phyloP scores from a whole-genome alignment of 192 early-diverging fungal species.

The Entomortierella lignicola region DNA sequence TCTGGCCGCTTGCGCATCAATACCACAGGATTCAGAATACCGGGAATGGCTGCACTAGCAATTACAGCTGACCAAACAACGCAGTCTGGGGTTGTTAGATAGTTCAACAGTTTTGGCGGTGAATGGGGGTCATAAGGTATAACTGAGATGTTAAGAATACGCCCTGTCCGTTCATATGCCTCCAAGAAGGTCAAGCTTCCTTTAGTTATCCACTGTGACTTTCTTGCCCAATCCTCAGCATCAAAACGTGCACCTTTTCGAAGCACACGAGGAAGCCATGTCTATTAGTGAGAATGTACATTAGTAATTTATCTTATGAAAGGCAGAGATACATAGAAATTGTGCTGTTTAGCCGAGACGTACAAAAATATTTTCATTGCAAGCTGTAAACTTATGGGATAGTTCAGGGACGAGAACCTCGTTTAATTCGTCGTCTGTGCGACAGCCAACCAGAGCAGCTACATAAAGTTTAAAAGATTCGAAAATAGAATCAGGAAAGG shows the following conservation, averaged over 20 bases:
- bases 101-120: conserved; percentile 87
- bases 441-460: conserved; percentile 74
- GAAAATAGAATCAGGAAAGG: conserved; percentile 17
- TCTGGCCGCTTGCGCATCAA: conserved; percentile 80
- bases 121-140: conserved; percentile 78
- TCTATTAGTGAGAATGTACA: conserved; percentile 5
- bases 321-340: too few relatives aligned
- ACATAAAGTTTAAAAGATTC: conserved; percentile 12
- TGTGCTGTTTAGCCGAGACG: background rate
- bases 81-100: conserved; percentile 88
- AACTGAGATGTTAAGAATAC: conserved; percentile 88
- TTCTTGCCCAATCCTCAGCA: conserved; percentile 71
- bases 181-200: conserved; percentile 91
- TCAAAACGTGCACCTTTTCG: conserved; percentile 67
- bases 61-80: conserved; percentile 89
- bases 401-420: conserved; percentile 69
- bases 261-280: conserved; percentile 55
- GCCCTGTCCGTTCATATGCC: conserved; percentile 89
- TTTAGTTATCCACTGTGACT: conserved; percentile 74
- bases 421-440: conserved; percentile 73
- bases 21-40: conserved; percentile 84
- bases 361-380: conserved; percentile 54
- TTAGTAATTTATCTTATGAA: too few relatives aligned
- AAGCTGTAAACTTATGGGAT: conserved; percentile 63
- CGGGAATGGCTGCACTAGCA: conserved; percentile 88